Percentiles rank a stretch among this genome's conserved stretches.
phyloP scores from a whole-genome alignment of 2,329 filamentous ascomycete species.

The Penicillium janthinellum region DNA sequence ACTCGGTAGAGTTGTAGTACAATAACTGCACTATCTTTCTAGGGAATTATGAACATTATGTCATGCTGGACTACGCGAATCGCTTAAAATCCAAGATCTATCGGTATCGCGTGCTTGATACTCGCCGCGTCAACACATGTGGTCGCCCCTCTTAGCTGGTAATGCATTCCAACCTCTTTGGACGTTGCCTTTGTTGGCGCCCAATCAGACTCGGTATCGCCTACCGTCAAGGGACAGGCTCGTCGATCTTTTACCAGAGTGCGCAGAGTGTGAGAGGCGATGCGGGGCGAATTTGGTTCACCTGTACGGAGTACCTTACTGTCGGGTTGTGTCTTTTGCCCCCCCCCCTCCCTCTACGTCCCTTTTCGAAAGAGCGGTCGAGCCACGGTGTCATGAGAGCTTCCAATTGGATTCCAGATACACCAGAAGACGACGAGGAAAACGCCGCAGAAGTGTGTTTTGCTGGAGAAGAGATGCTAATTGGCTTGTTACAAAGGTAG shows the following conservation, averaged over 20 bases:
- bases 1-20: too few relatives aligned
- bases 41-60: neutral
- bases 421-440: neutral
- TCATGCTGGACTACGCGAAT: neutral
- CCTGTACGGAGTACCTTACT: neutral
- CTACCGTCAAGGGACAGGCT: neutral
- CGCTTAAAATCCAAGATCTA: constrained; percentile 16
- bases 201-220: constrained; percentile 8
- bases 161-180: constrained; percentile 16
- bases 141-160: constrained; percentile 5
- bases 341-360: neutral
- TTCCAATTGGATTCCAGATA: neutral
- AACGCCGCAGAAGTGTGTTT: neutral
- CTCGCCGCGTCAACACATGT: constrained; percentile 22
- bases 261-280: constrained; percentile 4
- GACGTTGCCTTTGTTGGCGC: neutral
- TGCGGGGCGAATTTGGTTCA: constrained; percentile 14
- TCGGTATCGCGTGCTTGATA: constrained; percentile 15
- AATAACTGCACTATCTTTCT: too few relatives aligned
- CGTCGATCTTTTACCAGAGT: constrained; percentile 21
- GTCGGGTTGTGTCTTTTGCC: constrained; percentile 4
- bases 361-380: constrained; percentile 12
- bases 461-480: neutral
- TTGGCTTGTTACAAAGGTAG: neutral
- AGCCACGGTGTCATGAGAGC: constrained; percentile 1